A percentile compares a stretch with the other conserved stretches of the same genome.
Evolutionary conservation across 257 asterid genomes (phyloP).

Genomic region (Petunia secreta): DNA sequence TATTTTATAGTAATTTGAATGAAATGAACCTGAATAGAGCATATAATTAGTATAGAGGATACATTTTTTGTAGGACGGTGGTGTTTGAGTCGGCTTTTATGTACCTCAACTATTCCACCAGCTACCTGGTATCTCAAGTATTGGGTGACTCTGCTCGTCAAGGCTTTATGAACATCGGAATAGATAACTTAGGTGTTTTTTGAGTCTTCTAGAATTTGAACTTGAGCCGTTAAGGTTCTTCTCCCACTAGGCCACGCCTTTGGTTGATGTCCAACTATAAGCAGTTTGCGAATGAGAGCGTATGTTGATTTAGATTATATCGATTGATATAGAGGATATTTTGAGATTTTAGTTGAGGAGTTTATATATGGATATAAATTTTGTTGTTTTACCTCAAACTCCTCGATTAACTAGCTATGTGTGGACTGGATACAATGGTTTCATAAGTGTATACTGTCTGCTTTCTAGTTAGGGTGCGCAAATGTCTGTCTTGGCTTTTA

Average conservation of each 20-base stretch:
- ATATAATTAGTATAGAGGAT: not conserved
- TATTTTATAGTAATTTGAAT: not conserved
- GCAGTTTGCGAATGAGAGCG: constrained; percentile 1
- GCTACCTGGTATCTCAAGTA: no score
- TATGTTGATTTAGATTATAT: not conserved
- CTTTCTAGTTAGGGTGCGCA: not conserved
- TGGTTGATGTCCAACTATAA: not conserved
- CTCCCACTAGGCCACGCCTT: no score
- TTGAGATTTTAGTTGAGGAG: not conserved
- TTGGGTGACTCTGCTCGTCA: no score
- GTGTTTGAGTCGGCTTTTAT: no score
- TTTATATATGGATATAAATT: not conserved
- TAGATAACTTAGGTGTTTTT: no score
- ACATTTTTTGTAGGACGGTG: not conserved
- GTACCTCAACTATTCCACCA: no score
- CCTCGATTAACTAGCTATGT: not conserved
- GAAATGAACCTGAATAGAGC: not conserved
- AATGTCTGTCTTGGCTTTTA: not conserved
- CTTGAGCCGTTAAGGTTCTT: no score
- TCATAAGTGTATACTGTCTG: not conserved
- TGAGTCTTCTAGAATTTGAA: no score
- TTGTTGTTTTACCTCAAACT: not conserved
- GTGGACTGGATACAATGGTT: not conserved
- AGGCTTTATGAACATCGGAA: no score
- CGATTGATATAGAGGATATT: not conserved